Evolutionary conservation across 1,284 basidiomycete genomes (phyloP).

Genomic region (Vanrija sp.): DNA sequence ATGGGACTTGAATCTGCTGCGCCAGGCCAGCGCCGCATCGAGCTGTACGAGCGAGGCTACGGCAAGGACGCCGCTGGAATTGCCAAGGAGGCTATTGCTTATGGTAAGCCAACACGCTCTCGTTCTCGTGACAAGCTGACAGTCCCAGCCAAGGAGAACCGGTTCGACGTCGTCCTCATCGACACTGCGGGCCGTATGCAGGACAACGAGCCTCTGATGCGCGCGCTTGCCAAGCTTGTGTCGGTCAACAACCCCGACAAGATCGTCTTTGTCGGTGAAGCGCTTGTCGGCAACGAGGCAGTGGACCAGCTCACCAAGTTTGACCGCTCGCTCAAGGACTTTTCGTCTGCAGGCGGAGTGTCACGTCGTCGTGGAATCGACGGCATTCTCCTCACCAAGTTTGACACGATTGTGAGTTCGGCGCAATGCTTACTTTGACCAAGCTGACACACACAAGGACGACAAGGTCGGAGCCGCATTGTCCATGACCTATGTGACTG

Average conservation of each 20-base stretch:
- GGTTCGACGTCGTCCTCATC: conserved; percentile 90
- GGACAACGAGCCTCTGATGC: conserved; percentile 97
- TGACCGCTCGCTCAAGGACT: conserved; percentile 83
- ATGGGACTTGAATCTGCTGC: conserved; percentile 31
- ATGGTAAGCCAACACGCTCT: conserved; percentile 58
- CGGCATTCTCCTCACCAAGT: conserved; percentile 94
- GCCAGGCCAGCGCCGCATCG: conserved; percentile 51
- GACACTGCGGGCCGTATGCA: conserved; percentile 99
- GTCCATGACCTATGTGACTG: conserved; percentile 96
- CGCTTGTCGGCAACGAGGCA: conserved; percentile 92
- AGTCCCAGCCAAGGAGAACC: conserved; percentile 67
- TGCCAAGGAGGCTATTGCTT: conserved; percentile 86
- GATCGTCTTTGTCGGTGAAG: conserved; percentile 93
- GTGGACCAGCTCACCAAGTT: conserved; percentile 94
- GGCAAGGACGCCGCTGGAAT: conserved; percentile 98
- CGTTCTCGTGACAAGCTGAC: not conserved
- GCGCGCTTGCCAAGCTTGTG: conserved; percentile 95
- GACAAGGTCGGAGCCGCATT: conserved; percentile 85
- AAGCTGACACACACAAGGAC: conserved; percentile 23
- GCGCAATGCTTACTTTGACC: too few relatives aligned
- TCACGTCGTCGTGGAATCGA: conserved; percentile 71
- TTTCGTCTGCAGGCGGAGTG: conserved; percentile 54
- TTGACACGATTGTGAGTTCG: conserved; percentile 73
- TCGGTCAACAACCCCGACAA: conserved; percentile 90
- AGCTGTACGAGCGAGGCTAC: conserved; percentile 94